Evolutionary conservation across 345 rosid genomes (phyloP), one percentile per base, ranked within the genome.

Genomic region (Eucalyptus erythrocorys): DNA sequence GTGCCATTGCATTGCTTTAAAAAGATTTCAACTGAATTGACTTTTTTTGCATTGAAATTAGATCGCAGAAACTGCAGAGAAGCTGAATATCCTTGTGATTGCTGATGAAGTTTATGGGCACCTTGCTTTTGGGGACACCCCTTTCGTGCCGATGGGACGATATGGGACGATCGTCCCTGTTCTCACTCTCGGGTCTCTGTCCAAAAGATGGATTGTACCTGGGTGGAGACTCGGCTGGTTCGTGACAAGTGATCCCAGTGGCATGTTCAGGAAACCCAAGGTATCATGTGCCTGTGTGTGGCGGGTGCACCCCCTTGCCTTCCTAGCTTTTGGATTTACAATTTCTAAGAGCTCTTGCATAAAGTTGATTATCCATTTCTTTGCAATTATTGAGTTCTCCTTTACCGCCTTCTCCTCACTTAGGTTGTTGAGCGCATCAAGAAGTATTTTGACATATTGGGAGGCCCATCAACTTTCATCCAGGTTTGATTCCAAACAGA

Each of bases 151-250:
- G 26, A 96, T 96, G 99, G 99, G 97, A 87, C 94, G 92, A 87
- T 98, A 95, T 57, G 99, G 98, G 37, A 96, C 94, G 55, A 95
- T 91, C 27, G 97, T 93, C 87, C 99, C 99, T 11, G 95, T 98
- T 30, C 94, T 96, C 66, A 96, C 98, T 26, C 98, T 96, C 32
- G 99, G 99, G 4, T 98, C 99, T 79, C 92, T 98, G 43, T 96
- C 99, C 32, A 98, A 98, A 94, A 95, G 99, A 93, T 98, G 99
- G 99, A 94, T 98, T 13, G 99, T 95, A 64, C 98, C 99, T 13
- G 99, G 99, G 48, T 98, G 99, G 98, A 92, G 99, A 57, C 99
- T 98, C 15, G 99, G 99, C 40, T 98, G 99, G 99, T 94, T 96
- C 13, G 99, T 96, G 71, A 96, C 93, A 5, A 93, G 88, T 76